Evolutionary conservation across 192 early-diverging fungal genomes (phyloP).

Genomic region (Umbelopsis sp.): DNA sequence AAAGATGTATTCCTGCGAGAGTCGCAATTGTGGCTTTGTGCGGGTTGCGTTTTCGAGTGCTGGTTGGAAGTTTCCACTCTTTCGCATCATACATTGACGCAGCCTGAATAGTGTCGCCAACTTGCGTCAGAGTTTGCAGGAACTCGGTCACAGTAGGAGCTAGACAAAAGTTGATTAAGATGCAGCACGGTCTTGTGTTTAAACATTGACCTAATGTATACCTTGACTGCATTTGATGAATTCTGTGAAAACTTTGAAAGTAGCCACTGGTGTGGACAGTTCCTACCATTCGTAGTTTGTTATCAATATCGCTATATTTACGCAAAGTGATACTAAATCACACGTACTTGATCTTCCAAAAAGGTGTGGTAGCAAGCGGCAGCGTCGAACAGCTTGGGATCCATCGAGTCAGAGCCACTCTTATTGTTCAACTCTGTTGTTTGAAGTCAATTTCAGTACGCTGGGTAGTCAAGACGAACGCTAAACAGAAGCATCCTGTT

Average conservation of each 20-base stretch:
- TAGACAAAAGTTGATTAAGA: slow-evolving; percentile 27
- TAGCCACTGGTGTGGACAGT: slow-evolving; percentile 76
- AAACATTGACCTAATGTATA: slow-evolving; percentile 2
- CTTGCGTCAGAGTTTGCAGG: slow-evolving; percentile 71
- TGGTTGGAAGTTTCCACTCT: neutral
- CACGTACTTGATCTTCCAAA: slow-evolving; percentile 36
- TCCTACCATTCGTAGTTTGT: slow-evolving; percentile 42
- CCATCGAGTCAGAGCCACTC: neutral
- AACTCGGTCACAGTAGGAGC: slow-evolving; percentile 92
- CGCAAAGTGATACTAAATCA: neutral
- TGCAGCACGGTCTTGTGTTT: neutral
- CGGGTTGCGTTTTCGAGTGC: slow-evolving; percentile 23
- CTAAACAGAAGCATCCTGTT: neutral
- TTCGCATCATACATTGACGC: slow-evolving; percentile 43
- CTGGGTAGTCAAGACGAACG: neutral
- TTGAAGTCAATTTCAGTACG: neutral
- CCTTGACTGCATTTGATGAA: slow-evolving; percentile 65
- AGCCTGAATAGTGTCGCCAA: slow-evolving; percentile 66
- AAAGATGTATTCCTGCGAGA: slow-evolving; percentile 87
- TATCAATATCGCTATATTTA: neutral
- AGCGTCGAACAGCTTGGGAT: slow-evolving; percentile 37
- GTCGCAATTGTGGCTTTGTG: slow-evolving; percentile 76
- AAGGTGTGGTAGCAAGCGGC: slow-evolving; percentile 41
- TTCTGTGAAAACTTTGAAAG: slow-evolving; percentile 71
- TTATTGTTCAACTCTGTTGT: neutral